Evolutionary conservation across 306 rosid genomes (phyloP).

Genomic region (Fragaria ananassa): DNA sequence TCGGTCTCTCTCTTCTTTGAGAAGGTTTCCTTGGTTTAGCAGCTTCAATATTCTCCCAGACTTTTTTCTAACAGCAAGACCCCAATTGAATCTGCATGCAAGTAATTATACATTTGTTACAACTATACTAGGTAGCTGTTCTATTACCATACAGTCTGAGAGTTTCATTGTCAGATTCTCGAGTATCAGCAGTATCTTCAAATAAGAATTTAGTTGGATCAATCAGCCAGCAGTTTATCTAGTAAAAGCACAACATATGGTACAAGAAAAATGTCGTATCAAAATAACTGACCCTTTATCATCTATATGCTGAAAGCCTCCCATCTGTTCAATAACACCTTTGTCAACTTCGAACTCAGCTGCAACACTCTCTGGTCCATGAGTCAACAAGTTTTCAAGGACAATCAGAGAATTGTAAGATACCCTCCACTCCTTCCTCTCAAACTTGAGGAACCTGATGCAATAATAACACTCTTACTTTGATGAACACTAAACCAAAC

Average conservation of each 20-base stretch:
- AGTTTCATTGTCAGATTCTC: not conserved
- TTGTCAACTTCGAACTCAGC: constrained; percentile 67
- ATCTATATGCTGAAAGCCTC: constrained; percentile 63
- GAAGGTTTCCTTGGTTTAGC: constrained; percentile 54
- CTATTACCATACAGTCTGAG: not conserved
- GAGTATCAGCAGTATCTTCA: not conserved
- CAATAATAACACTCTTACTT: constrained; percentile 42
- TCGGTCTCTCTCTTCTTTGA: constrained; percentile 71
- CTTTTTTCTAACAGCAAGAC: constrained; percentile 73
- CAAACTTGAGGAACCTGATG: constrained; percentile 67
- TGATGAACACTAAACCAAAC: constrained; percentile 22
- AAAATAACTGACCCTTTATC: constrained; percentile 50
- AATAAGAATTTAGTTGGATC: not conserved
- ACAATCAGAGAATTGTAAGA: constrained; percentile 72
- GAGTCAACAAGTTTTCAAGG: constrained; percentile 78
- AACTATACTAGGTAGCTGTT: not conserved
- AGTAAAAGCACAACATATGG: not conserved
- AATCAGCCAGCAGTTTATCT: not conserved
- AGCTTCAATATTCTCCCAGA: constrained; percentile 63
- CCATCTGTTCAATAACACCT: constrained; percentile 56
- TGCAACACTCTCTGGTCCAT: constrained; percentile 90
- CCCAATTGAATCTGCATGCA: constrained; percentile 86
- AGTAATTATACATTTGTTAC: not conserved
- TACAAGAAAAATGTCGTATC: not conserved
- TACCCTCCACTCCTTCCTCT: constrained; percentile 77